Evolutionary conservation across 2,329 filamentous ascomycete species (phyloP), one percentile per base, ranked within the genome.

Genomic region (Capronia coronata): DNA sequence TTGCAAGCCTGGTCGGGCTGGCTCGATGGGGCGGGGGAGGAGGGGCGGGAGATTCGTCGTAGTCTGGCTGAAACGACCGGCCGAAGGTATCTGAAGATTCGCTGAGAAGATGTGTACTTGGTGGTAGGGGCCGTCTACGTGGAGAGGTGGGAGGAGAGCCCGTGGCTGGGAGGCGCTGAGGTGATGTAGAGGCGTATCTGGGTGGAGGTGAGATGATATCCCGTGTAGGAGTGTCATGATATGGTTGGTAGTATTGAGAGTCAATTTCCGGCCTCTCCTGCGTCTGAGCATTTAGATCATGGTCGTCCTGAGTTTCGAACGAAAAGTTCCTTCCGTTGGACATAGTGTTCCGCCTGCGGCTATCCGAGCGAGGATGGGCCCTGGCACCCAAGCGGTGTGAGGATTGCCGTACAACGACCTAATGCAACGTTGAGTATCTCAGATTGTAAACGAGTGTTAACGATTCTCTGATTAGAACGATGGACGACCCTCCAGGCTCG

Each of bases 21-120:
- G 55, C 18, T 51, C 62, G 62, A 54, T 68, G 65, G 13, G 60
- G 62, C 29, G 63, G 64, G 22, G 63, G 63, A 42, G 59, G 54
- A 44, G 65, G 62, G 37, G 58, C 51, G 21, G 45, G 45, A 9
- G 41, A n/a, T 23, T 59, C 57, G 42, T 51, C 51, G 52, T 51
- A 44, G 29, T 47, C 32, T 32, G 42, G 22, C 7, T 41, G 41
- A 32, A 34, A 35, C n/a, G 45, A 30, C 49, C 49, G 48, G 44
- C 58, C 30, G 48, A 49, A 22, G 52, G 48, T 43, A 30, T 52
- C 49, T 13, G 55, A 50, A 10, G 27, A 9, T 37, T 48, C 47
- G 44, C 39, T 45, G 13, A 54, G 47, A 37, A 52, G 52, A 35
- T 40, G 50, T 21, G 48, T 49, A 46, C 52, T 49, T 47, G 34